Evolutionary conservation across 208 protist species (phyloP).

Genomic region (Wallacemonas rigidus): DNA sequence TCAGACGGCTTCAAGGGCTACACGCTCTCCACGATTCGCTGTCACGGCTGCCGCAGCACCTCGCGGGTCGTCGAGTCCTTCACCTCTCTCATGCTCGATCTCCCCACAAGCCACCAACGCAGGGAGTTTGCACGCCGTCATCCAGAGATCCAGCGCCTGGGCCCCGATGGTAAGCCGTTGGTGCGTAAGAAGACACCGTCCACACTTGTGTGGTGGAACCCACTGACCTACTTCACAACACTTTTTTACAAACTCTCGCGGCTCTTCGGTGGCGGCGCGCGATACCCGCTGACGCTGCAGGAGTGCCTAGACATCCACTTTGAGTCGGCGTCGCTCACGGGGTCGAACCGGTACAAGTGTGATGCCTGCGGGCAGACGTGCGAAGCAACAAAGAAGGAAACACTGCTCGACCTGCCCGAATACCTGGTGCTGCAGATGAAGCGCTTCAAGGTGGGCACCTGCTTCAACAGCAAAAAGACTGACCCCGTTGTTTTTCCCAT

Average conservation of each 20-base stretch:
- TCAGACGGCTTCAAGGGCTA: slow-evolving; percentile 86
- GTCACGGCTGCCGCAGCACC: slow-evolving; percentile 58
- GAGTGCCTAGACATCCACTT: slow-evolving; percentile 92
- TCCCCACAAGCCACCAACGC: slow-evolving; percentile 63
- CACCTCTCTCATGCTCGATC: slow-evolving; percentile 73
- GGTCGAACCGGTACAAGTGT: slow-evolving; percentile 81
- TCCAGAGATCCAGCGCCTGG: slow-evolving; percentile 47
- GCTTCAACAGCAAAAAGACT: slow-evolving; percentile 82
- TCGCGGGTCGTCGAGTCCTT: slow-evolving; percentile 75
- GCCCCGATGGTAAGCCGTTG: slow-evolving; percentile 27
- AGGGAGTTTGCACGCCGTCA: slow-evolving; percentile 45
- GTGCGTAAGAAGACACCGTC: slow-evolving; percentile 25
- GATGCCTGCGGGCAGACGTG: slow-evolving; percentile 57
- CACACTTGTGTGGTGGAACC: slow-evolving; percentile 59
- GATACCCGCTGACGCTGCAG: slow-evolving; percentile 75
- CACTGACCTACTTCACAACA: slow-evolving; percentile 37
- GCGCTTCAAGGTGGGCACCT: slow-evolving; percentile 71
- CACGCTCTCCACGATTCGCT: slow-evolving; percentile 65
- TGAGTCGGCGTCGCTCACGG: slow-evolving; percentile 59
- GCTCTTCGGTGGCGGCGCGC: slow-evolving; percentile 6
- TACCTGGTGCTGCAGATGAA: slow-evolving; percentile 90
- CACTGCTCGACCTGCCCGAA: slow-evolving; percentile 76
- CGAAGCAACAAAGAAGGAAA: slow-evolving; percentile 80
- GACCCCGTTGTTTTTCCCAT: slow-evolving; percentile 83
- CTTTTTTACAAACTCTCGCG: slow-evolving; percentile 26